Percentiles rank a stretch among this genome's conserved stretches.
phyloP scores from a whole-genome alignment of 2,329 filamentous ascomycete species.

The Penicillium sp. region DNA sequence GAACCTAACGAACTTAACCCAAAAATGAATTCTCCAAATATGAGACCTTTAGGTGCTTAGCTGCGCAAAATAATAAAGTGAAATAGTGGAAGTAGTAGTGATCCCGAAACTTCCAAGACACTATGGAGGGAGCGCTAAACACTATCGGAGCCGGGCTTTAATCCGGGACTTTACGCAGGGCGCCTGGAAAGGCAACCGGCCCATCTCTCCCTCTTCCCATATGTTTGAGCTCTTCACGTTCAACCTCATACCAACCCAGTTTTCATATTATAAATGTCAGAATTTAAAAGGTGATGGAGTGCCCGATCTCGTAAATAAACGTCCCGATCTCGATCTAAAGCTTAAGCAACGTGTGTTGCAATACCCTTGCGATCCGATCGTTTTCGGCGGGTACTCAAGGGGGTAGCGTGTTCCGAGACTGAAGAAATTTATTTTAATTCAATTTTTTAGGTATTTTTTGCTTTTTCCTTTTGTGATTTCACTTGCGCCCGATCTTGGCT shows the following conservation, averaged over 20 bases:
- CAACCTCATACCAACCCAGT: background rate
- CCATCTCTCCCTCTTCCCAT: background rate
- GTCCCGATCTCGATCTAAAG: constrained; percentile 27
- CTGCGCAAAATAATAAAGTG: background rate
- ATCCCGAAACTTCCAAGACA: background rate
- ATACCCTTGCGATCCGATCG: constrained; percentile 8
- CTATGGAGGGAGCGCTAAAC: background rate
- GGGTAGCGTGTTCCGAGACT: constrained; percentile 14
- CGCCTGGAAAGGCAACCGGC: constrained; percentile 23
- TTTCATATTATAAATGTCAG: background rate
- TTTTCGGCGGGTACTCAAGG: constrained; percentile 13
- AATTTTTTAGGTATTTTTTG: background rate
- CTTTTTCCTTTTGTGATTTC: constrained; percentile 2
- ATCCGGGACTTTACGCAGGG: constrained; percentile 15
- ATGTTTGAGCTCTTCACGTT: background rate
- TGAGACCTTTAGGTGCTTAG: background rate
- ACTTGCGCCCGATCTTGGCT: constrained; percentile 6
- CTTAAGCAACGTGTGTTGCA: constrained; percentile 17
- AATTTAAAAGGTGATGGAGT: background rate
- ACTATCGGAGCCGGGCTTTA: background rate
- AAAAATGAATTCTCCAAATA: background rate
- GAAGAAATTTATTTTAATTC: background rate
- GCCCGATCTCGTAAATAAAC: constrained; percentile 21
- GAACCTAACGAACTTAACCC: background rate
- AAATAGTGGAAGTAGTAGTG: background rate